Conservation (phyloP, 2,329 filamentous ascomycete species). For the Aspergillus ustus region DNA sequence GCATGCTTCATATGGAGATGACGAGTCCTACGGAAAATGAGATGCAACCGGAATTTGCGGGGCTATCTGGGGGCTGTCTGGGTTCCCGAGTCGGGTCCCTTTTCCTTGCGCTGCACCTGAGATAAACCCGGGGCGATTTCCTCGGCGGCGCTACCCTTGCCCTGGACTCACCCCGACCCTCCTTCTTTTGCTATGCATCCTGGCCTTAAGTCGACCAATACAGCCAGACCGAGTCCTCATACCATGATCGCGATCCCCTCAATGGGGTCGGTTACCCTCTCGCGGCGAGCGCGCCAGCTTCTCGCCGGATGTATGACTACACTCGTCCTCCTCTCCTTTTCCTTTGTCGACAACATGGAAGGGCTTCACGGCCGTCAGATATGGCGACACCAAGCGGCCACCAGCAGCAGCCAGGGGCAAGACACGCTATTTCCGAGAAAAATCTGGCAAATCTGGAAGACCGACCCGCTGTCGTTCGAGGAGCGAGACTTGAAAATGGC, state of each 20-base stretch:
- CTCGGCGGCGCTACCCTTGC: background rate
- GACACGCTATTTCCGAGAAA: slow-evolving; percentile 62
- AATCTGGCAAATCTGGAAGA: slow-evolving; percentile 80
- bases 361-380: background rate
- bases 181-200: background rate
- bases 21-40: background rate
- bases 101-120: background rate
- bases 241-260: background rate
- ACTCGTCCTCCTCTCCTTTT: slow-evolving; percentile 2
- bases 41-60: background rate
- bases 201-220: background rate
- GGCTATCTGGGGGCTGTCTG: background rate
- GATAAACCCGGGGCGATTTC: background rate
- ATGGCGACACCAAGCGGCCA: background rate
- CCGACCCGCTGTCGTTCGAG: slow-evolving; percentile 69
- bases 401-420: background rate
- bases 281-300: background rate
- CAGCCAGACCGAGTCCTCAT: background rate
- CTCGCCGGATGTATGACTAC: background rate
- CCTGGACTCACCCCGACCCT: background rate
- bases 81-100: background rate
- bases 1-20: background rate
- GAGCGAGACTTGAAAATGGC: slow-evolving; percentile 65
- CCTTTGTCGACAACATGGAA: slow-evolving; percentile 3
- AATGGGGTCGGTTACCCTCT: background rate